Evolutionary conservation across 78 protist genomes (phyloP), one percentile per base, ranked within the genome.

Genomic region (Dictyostelium discoideum): DNA sequence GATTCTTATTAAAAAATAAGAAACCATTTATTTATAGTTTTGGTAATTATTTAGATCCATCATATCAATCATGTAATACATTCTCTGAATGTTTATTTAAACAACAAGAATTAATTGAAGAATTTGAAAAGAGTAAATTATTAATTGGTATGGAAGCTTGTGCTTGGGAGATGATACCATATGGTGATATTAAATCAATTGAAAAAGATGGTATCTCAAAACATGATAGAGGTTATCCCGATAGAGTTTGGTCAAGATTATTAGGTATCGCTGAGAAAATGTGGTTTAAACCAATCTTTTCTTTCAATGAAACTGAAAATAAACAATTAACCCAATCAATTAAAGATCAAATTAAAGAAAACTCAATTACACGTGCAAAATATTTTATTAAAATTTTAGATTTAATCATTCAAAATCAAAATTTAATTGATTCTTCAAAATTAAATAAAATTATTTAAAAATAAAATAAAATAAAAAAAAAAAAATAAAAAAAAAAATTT

Each of bases 31-130:
- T 89, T 10, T 89, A 81, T 69, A 65, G 83, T 16, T 82, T 29
- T 69, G 84, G 84, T 3, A 73, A 82, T n/a, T 89, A 89, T 82
- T 32, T 89, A 13, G 94, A 89, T 29, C 94, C 94, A 48, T 89
- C 94, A 0, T 89, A 82, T 46, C 94, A 89, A 57, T 11, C 82
- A 5, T 89, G 94, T 16, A 29, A 82, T 26, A 46, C 67, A 24
- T 89, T 89, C 39, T n/a, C 48, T 7, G 76, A 89, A 20, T 89
- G 94, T 48, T 72, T 72, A 29, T 32, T 72, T 10, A 32, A 72
- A 3, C 79, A 72, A 72, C 40, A 72, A 29, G 42, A 72, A 29
- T 10, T 29, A 3, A 72, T 72, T 32, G 9, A 14, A 24, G 42
- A 24, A 72, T 89, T 80, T 37, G 24, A 60, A 16, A 65, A 85